Conservation (phyloP, 768 basidiomycete genomes). For the Dentipellis fragilis region DNA sequence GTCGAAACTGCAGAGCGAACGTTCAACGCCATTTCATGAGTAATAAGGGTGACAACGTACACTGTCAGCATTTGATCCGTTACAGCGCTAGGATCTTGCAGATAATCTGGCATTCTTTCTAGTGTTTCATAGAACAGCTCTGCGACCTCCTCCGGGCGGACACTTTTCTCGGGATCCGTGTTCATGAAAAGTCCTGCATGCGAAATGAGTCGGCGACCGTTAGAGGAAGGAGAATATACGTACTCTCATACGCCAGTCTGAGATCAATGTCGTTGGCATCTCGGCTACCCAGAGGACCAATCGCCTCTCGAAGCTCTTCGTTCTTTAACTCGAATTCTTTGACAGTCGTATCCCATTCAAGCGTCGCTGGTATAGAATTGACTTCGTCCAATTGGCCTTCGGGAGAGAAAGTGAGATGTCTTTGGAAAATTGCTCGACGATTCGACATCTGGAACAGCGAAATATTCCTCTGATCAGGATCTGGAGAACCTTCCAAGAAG, state of each 20-base stretch:
- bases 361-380: neutral
- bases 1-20: constrained; percentile 40
- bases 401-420: neutral
- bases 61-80: constrained; percentile 50
- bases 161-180: constrained; percentile 2
- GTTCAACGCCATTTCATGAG: neutral
- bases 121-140: constrained; percentile 37
- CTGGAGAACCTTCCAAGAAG: constrained; percentile 20
- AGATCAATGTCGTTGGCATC: constrained; percentile 40
- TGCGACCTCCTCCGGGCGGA: constrained; percentile 18
- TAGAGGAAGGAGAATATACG: constrained; percentile 11
- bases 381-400: neutral
- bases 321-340: neutral
- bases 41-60: constrained; percentile 27
- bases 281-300: constrained; percentile 13
- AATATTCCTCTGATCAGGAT: constrained; percentile 4
- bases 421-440: constrained; percentile 10
- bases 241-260: constrained; percentile 45
- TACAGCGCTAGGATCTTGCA: constrained; percentile 39
- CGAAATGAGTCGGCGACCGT: neutral
- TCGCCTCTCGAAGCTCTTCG: neutral
- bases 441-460: constrained; percentile 8
- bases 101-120: constrained; percentile 44
- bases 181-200: constrained; percentile 15
- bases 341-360: constrained; percentile 3